Base-by-base conservation (phyloP, 2,329 filamentous ascomycete species). In the Setomelanomma holmii region DNA sequence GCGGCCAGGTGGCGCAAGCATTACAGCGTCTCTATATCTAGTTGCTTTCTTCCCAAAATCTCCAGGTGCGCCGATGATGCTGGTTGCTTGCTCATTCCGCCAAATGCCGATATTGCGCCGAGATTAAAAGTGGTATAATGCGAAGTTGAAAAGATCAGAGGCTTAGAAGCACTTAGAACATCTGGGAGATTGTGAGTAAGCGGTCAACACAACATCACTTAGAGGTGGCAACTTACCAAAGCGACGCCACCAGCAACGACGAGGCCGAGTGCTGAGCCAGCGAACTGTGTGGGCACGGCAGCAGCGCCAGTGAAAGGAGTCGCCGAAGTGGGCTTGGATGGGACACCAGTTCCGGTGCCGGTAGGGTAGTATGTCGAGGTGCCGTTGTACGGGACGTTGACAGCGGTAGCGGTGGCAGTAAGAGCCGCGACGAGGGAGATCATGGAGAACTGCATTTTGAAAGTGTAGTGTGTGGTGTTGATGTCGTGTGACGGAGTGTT, bases 201-300 rank as follows among this genome's bases (percentile, higher is more conserved):
- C 1, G 44, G 35, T 55, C 50, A 46, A 4, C 50, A 46, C 3
- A 53, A 23, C 46, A 55, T 39, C 46, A 49, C 21, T 21, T 6
- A 2, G 11, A 21, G 22, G n/a, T 24, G 20, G 17, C 23, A 55
- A n/a, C 57, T 55, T 55, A 72, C 64, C 47, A 73, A 21, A 49
- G 68, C 71, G 55, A 68, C 69, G 61, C 67, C 71, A 5, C 69
- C 71, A 39, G 61, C 63, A 24, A 72, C 46, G 35, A 73, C 23
- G 24, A 67, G 40, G n/a, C 65, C 69, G 34, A 72, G 44, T 34
- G 62, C 64, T 11, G 63, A 66, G 35, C 68, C 63, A n/a, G 64
- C 58, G 30, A 64, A 46, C 44, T 60, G 58, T 21, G 50, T 58
- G 14, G 51, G 38, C 39, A 50, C 36, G n/a, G 55, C 46, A 14